A percentile compares a stretch with the other conserved stretches of the same genome.
Evolutionary conservation across 768 basidiomycete species (phyloP).

Genomic region (Suillus plorans): DNA sequence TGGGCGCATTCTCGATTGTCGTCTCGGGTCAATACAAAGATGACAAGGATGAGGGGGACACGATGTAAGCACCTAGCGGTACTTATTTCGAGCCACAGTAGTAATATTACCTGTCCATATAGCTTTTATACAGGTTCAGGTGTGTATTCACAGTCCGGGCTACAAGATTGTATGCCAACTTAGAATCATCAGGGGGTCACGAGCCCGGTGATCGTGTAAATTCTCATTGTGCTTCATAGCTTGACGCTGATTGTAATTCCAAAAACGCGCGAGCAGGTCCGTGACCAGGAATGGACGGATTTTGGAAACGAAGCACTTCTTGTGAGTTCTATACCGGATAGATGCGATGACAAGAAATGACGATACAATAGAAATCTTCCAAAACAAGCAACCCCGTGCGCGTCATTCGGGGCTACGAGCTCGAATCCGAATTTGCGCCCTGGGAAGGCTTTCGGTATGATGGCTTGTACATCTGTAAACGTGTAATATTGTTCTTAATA

Average conservation of each 20-base stretch:
- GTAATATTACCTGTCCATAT: conserved; percentile 5
- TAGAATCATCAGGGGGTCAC: conserved; percentile 17
- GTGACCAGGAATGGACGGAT: conserved; percentile 22
- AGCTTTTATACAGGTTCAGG: conserved; percentile 29
- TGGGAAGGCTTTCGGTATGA: conserved; percentile 27
- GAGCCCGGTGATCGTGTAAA: conserved; percentile 3
- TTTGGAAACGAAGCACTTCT: conserved; percentile 14
- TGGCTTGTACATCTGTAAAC: conserved; percentile 26
- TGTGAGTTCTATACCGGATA: conserved; percentile 10
- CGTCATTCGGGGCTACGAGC: conserved; percentile 24
- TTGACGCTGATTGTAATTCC: too few relatives aligned
- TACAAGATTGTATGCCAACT: not conserved
- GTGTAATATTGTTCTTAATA: conserved; percentile 10
- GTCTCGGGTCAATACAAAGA: conserved; percentile 22
- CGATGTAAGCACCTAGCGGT: conserved; percentile 24
- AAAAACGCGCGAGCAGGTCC: conserved; percentile 18
- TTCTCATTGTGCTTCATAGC: not conserved
- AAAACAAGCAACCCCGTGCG: conserved; percentile 19
- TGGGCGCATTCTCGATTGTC: conserved; percentile 19
- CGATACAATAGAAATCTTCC: conserved; percentile 19
- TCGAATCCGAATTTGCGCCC: conserved; percentile 26
- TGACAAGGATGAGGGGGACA: conserved; percentile 24
- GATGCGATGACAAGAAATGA: not conserved
- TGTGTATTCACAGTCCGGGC: not conserved
- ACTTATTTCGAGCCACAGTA: conserved; percentile 9